A percentile compares a stretch with the other conserved stretches of the same genome.
phyloP scores from a whole-genome alignment of 73 alveolate species.

The Uronychia setigera region DNA sequence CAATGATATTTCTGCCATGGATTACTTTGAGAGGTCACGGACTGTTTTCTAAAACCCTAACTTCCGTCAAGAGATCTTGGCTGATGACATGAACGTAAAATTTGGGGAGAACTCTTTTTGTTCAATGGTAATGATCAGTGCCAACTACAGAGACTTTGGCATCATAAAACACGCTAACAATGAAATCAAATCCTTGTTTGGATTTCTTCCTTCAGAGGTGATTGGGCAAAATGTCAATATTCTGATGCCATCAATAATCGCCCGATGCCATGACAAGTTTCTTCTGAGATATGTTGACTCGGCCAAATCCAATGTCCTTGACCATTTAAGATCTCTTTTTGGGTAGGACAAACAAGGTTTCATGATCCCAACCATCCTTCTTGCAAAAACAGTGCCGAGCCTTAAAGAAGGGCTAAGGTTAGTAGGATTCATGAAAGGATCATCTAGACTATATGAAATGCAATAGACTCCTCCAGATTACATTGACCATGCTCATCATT shows the following conservation, averaged over 20 bases:
- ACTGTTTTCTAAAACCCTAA: neutral
- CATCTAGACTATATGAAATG: neutral
- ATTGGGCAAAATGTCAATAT: neutral
- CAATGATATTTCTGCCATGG: neutral
- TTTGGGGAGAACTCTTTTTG: neutral
- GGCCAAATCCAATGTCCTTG: neutral
- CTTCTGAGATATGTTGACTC: neutral
- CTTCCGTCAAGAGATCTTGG: neutral
- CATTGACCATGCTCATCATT: neutral
- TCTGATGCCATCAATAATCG: neutral
- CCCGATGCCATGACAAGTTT: neutral
- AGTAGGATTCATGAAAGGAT: neutral
- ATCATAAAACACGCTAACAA: neutral
- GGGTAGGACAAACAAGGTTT: neutral
- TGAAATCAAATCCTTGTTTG: neutral
- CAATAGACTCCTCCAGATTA: neutral
- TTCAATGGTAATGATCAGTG: neutral
- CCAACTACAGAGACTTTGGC: neutral
- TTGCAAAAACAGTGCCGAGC: neutral
- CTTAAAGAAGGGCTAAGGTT: neutral
- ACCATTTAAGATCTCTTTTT: neutral
- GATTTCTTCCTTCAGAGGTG: neutral
- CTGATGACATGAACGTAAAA: conserved; percentile 1
- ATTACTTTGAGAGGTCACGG: neutral
- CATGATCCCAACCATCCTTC: neutral